phyloP scores from a whole-genome alignment of 805 yeast species.

The Candida namnaoensis region DNA sequence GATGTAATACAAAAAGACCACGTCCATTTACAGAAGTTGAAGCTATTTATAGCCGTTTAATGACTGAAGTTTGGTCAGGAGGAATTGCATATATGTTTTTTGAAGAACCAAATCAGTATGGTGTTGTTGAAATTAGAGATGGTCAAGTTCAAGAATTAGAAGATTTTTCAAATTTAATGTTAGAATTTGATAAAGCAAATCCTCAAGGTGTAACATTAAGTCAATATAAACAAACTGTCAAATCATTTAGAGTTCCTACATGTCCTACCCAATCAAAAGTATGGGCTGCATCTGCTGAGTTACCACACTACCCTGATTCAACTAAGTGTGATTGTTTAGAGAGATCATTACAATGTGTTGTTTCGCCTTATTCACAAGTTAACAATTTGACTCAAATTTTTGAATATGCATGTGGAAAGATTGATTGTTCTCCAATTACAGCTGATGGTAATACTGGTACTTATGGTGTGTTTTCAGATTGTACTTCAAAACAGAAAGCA shows the following conservation, averaged over 20 bases:
- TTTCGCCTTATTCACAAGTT: constrained; percentile 33
- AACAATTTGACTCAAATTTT: constrained; percentile 48
- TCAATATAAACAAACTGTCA: constrained; percentile 16
- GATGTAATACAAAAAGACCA: constrained; percentile 62
- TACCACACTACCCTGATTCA: constrained; percentile 66
- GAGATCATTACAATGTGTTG: constrained; percentile 45
- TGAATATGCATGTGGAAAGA: constrained; percentile 45
- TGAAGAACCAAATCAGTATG: constrained; percentile 67
- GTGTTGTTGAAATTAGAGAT: constrained; percentile 47
- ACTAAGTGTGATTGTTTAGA: constrained; percentile 55
- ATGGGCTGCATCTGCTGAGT: constrained; percentile 53
- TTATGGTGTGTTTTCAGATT: constrained; percentile 65
- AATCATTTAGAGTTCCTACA: constrained; percentile 22
- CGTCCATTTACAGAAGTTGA: constrained; percentile 66
- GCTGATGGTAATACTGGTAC: constrained; percentile 50
- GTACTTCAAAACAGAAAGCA: constrained; percentile 53
- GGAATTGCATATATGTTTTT: constrained; percentile 81
- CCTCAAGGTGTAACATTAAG: constrained; percentile 33
- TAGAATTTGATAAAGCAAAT: constrained; percentile 37
- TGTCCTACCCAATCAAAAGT: constrained; percentile 42
- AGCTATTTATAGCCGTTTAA: constrained; percentile 52
- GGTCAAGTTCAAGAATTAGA: constrained; percentile 41
- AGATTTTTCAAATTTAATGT: constrained; percentile 50
- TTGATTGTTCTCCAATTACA: constrained; percentile 50
- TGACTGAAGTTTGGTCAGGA: constrained; percentile 81